A percentile compares a stretch with the other conserved stretches of the same genome.
These are phyloP conservation scores for Pouteria campechiana DNA, from an alignment of 179 eudicot genomes.

Conservation along the genomic window DNA sequence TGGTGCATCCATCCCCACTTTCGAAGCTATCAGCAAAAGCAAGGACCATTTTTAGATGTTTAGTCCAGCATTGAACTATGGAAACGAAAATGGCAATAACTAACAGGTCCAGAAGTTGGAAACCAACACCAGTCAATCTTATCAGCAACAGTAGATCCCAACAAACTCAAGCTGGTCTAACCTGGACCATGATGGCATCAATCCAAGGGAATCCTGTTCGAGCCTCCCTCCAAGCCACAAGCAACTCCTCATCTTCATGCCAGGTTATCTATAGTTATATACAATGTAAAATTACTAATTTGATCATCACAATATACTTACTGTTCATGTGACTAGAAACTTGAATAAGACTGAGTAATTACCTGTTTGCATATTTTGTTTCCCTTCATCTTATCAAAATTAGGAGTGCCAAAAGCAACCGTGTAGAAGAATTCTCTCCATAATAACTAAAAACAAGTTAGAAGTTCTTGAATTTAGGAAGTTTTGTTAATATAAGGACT, in stretches of 20 bases:
- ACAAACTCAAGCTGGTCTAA: conserved; percentile 21
- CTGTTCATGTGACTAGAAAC: not conserved
- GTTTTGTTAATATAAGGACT: not conserved
- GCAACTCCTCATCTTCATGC: conserved; percentile 49
- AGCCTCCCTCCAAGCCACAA: conserved; percentile 93
- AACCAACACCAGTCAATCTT: not conserved
- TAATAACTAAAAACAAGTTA: conserved; percentile 39
- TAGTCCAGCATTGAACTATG: no score
- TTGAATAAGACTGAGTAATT: conserved; percentile 1
- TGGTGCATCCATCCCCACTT: conserved; percentile 99
- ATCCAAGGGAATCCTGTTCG: conserved; percentile 95
- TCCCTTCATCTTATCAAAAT: conserved; percentile 65
- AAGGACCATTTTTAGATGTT: no score
- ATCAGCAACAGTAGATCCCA: conserved; percentile 1
- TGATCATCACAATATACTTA: not conserved
- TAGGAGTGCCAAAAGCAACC: conserved; percentile 70
- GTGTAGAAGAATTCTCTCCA: conserved; percentile 96
- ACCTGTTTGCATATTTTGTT: conserved; percentile 92
- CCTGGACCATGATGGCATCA: conserved; percentile 95
- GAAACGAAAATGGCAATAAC: no score
- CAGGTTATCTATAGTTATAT: conserved; percentile 59
- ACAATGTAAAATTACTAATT: not conserved
- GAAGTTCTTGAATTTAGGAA: not conserved
- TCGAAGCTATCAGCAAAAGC: conserved; percentile 38
- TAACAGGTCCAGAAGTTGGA: no score